Evolutionary conservation across 2,329 filamentous ascomycete species (phyloP), one percentile per base, ranked within the genome.

Genomic region (Trichophyton simii): DNA sequence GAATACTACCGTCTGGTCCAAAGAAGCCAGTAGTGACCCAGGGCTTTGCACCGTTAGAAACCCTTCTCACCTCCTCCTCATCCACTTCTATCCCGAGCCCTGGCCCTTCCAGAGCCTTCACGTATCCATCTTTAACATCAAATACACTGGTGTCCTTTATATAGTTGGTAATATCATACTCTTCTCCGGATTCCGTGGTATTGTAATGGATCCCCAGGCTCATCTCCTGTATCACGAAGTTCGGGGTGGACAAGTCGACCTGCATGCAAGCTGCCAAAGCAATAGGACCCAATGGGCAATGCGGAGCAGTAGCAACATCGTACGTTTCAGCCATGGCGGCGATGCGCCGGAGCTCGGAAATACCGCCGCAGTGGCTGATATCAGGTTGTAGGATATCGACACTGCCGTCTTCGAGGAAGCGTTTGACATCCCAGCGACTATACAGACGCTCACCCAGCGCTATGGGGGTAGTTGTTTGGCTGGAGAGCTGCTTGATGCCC

Each of bases 301-400:
- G 87, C 1, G 87, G 87, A 18, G 87, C 87, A 48, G 89, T 77
- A 0, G 86, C 83, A 0, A 88, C 84, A 69, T 89, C 87, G 67
- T 89, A 89, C 0, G 86, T 80, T 72, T 90, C 87, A 0, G 83
- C 83, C 82, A 89, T 87, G 4, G 80, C 76, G 0, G 87, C 86
- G 62, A 91, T 87, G 1, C 85, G 80, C 38, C 81, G 78, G 65
- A 87, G 78, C 70, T 91, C 87, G 0, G 84, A 87, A 57, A 91
- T 88, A 0, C 87, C 87, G 1, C 87, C 87, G 3, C 83, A 81
- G 64, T 91, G 87, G 11, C 80, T 80, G 60, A 89, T 84, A 68
- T 91, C 87, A 0, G 87, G 86, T 69, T 90, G 87, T 3, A 90
- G 73, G 20, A 90, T 82, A 63, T 90, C 87, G 1, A 90, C 82